Evolutionary conservation across 2,329 filamentous ascomycete species (phyloP), one percentile per base, ranked within the genome.

Genomic region (Pseudogymnoascus sp.): DNA sequence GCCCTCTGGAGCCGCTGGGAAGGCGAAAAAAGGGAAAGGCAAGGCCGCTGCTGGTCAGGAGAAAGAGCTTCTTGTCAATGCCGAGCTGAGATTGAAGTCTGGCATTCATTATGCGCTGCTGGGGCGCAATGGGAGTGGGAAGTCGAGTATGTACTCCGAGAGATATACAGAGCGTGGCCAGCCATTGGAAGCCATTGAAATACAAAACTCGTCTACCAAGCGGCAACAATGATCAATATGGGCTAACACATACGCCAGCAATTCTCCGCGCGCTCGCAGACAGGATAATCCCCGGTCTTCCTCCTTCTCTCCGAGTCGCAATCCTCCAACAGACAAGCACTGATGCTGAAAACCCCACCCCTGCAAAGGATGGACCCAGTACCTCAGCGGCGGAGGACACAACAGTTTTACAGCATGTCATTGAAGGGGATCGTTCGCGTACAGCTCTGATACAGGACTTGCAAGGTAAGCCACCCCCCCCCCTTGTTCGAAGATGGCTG

Each of bases 101-200:
- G 87, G 89, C 0, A 80, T 85, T 52, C 82, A 89, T 64, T 95
- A 95, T 78, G 90, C 90, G 0, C 78, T 95, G 1, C 79, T 93
- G 19, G 91, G 91, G 0, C 82, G 89, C 5, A 95, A 95, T 74
- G 91, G 91, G 0, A 88, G 86, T 1, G 91, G 91, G 5, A 95
- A 95, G 71, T 92, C 89, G 3, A 93, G 86, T 88, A 74, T 73
- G 80, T 70, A 12, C 5, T 25, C 22, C 7, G 19, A 22, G 9
- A 39, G 39, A 35, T 33, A 16, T 30, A 19, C 8, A 30, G 25
- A 19, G 25, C n/a, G 19, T 2, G n/a, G 12, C 25, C 45, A 30
- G 45, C n/a, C 25, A 30, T 52, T 52, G 25, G 45, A 28, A 22
- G 38, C 39, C 7, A 12, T 22, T 11, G 49, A 11, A 6, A 4